Percentiles rank a stretch among this genome's conserved stretches.
Conservation (phyloP, 805 yeast species). For the Lipomyces chichibuensis region DNA sequence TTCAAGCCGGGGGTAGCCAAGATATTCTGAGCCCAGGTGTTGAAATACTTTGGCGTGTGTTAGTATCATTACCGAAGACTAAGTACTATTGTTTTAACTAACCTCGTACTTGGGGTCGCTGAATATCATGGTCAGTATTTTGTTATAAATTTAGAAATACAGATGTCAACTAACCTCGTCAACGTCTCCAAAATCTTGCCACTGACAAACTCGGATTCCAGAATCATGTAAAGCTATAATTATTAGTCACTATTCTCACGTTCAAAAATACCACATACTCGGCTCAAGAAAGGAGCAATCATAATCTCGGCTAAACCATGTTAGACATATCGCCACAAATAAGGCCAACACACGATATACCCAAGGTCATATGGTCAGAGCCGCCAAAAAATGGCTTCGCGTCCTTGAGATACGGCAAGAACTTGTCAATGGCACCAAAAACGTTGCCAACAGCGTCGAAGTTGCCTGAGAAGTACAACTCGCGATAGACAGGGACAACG, state of each 20-base stretch:
- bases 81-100: background rate
- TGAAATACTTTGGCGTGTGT: slow-evolving; percentile 13
- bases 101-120: slow-evolving; percentile 35
- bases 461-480: slow-evolving; percentile 17
- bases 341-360: slow-evolving; percentile 1
- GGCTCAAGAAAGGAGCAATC: slow-evolving; percentile 37
- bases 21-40: slow-evolving; percentile 33
- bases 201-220: slow-evolving; percentile 16
- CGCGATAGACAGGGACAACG: slow-evolving; percentile 27
- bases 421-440: slow-evolving; percentile 33
- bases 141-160: slow-evolving; percentile 1
- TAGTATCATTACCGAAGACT: background rate
- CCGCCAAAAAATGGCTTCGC: slow-evolving; percentile 37
- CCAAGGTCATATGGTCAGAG: slow-evolving; percentile 21
- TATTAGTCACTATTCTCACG: background rate
- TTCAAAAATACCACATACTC: slow-evolving; percentile 20
- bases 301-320: slow-evolving; percentile 27
- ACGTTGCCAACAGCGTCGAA: slow-evolving; percentile 11
- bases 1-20: slow-evolving; percentile 35
- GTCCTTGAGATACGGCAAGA: slow-evolving; percentile 31
- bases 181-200: slow-evolving; percentile 11
- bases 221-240: slow-evolving; percentile 17
- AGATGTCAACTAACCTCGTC: slow-evolving; percentile 13
- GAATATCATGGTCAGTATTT: background rate
- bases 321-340: background rate